Evolutionary conservation across 306 rosid genomes (phyloP).

Genomic region (Corylus avellana): DNA sequence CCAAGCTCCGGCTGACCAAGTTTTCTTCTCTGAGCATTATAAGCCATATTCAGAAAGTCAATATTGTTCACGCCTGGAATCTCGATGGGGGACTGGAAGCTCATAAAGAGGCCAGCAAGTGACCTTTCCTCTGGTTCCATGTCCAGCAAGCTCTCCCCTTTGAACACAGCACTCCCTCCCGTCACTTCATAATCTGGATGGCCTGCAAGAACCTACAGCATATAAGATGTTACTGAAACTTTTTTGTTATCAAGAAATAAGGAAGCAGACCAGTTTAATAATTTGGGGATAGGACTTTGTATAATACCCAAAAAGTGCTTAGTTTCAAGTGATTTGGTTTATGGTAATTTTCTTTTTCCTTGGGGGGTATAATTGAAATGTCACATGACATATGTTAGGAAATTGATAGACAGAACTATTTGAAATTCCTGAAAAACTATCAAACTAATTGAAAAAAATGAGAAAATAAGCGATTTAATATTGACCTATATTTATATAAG

Average conservation of each 20-base stretch:
- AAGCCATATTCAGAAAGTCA: slow-evolving; percentile 86
- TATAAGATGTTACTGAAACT: neutral
- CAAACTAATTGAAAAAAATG: too few relatives aligned
- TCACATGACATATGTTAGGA: too few relatives aligned
- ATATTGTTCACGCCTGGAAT: slow-evolving; percentile 92
- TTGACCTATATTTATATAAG: too few relatives aligned
- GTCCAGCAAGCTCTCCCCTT: slow-evolving; percentile 77
- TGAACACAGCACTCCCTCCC: slow-evolving; percentile 73
- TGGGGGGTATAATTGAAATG: too few relatives aligned
- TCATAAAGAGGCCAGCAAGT: slow-evolving; percentile 87
- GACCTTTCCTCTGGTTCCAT: slow-evolving; percentile 90
- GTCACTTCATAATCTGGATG: slow-evolving; percentile 95
- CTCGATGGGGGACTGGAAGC: slow-evolving; percentile 88
- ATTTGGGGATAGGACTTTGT: too few relatives aligned
- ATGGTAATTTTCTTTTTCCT: too few relatives aligned
- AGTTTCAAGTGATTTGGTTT: too few relatives aligned
- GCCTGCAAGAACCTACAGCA: slow-evolving; percentile 73
- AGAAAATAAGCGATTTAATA: too few relatives aligned
- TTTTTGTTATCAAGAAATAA: neutral
- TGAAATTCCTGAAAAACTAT: too few relatives aligned
- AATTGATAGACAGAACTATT: too few relatives aligned
- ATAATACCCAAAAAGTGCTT: too few relatives aligned
- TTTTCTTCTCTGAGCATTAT: slow-evolving; percentile 79
- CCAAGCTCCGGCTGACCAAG: slow-evolving; percentile 83
- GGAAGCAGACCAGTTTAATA: too few relatives aligned